phyloP scores from a whole-genome alignment of 768 basidiomycete species.

The Clathrus columnatus region DNA sequence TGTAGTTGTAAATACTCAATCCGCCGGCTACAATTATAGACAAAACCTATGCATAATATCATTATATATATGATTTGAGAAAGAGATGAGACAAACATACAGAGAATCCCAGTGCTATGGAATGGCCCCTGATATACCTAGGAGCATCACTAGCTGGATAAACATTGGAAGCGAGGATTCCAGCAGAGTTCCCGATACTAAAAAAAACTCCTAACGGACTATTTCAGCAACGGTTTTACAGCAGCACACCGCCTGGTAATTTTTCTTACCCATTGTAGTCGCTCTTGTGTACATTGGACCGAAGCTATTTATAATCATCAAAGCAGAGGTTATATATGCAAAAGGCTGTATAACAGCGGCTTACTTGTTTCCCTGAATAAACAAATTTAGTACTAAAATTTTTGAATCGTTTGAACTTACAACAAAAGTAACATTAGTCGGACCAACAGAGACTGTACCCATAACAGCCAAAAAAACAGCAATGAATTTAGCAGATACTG shows the following conservation, averaged over 20 bases:
- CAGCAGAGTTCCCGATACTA: slow-evolving; percentile 19
- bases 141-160: slow-evolving; percentile 16
- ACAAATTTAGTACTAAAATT: too few relatives aligned
- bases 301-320: background rate
- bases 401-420: background rate
- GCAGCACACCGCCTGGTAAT: too few relatives aligned
- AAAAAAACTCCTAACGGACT: slow-evolving; percentile 14
- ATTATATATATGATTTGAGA: background rate
- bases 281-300: slow-evolving; percentile 18
- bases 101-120: slow-evolving; percentile 18
- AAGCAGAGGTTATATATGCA: background rate
- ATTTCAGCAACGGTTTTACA: background rate
- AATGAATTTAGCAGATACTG: slow-evolving; percentile 10
- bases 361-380: slow-evolving; percentile 13
- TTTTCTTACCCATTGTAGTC: slow-evolving; percentile 17
- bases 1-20: slow-evolving; percentile 20
- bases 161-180: slow-evolving; percentile 16
- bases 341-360: too few relatives aligned
- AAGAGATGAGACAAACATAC: background rate
- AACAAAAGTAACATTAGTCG: slow-evolving; percentile 16
- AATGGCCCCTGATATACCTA: slow-evolving; percentile 18
- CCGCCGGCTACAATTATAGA: slow-evolving; percentile 13
- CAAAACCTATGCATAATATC: background rate
- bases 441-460: slow-evolving; percentile 1
- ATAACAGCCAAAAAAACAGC: slow-evolving; percentile 3